Conservation (phyloP, 2,329 filamentous ascomycete species). For the Arthrobotrys megalospora region DNA sequence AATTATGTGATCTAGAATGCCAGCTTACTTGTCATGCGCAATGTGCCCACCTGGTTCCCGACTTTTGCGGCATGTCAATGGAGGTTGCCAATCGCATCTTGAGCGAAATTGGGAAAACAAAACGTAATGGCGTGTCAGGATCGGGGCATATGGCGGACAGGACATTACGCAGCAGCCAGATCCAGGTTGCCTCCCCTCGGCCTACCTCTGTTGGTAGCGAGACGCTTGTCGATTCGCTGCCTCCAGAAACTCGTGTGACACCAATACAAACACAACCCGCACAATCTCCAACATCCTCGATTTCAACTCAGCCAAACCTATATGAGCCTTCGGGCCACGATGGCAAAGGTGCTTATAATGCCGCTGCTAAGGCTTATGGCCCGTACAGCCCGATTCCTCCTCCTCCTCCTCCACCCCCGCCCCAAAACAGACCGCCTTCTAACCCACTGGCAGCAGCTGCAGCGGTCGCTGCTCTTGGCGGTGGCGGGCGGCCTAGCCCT, state of each 20-base stretch:
- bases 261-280: slow-evolving; percentile 52
- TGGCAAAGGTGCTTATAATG: slow-evolving; percentile 57
- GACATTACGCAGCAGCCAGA: slow-evolving; percentile 42
- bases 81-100: slow-evolving; percentile 94
- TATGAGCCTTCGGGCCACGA: slow-evolving; percentile 66
- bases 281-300: slow-evolving; percentile 48
- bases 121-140: slow-evolving; percentile 65
- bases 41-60: slow-evolving; percentile 94
- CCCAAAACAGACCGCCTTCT: slow-evolving; percentile 37
- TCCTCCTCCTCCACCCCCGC: slow-evolving; percentile 37
- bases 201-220: slow-evolving; percentile 66
- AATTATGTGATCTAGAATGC: slow-evolving; percentile 76
- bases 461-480: slow-evolving; percentile 74
- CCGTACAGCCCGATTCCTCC: slow-evolving; percentile 70
- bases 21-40: slow-evolving; percentile 89
- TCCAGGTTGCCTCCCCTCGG: slow-evolving; percentile 3
- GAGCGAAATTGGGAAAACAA: slow-evolving; percentile 80
- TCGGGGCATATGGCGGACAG: slow-evolving; percentile 54
- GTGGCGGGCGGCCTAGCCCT: slow-evolving; percentile 67
- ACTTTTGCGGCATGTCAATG: slow-evolving; percentile 99
- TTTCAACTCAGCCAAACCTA: slow-evolving; percentile 64
- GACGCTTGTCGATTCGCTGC: slow-evolving; percentile 53
- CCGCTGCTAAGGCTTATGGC: slow-evolving; percentile 72
- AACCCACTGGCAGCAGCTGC: slow-evolving; percentile 72
- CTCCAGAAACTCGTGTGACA: slow-evolving; percentile 64